Evolutionary conservation across 2,329 filamentous ascomycete genomes (phyloP), one percentile per base, ranked within the genome.

Genomic region (Neoscytalidium dimidiatum): DNA sequence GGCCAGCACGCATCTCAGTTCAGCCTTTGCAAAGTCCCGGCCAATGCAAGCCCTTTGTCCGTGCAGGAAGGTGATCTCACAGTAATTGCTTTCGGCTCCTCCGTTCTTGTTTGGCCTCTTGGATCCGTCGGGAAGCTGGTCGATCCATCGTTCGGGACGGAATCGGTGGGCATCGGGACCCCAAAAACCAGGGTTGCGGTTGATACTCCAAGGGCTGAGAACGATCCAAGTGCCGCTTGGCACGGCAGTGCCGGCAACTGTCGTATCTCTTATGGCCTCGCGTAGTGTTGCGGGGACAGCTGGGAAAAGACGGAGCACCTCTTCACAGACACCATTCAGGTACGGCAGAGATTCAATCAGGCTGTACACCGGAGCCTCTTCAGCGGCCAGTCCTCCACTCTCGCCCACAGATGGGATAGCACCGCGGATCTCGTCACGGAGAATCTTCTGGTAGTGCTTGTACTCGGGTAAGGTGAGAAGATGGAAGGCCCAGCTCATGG

Each of bases 401-500:
- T 31, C 38, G 13, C 13, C 33, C 62, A 66, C 21, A 43, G 26
- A 4, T 8, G 23, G 28, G 35, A 38, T n/a, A 65, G 19, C 62
- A 31, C 57, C 65, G 66, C 85, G 85, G 51, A 93, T 76, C 74
- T 93, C 91, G 11, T 83, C 78, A 19, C 90, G 87, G 3, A 94
- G 84, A 6, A 29, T 29, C 17, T 31, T n/a, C 5, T 84, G 82
- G 29, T 75, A 76, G 76, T 93, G 90, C 3, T 90, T 80, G 1
- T 88, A 83, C 0, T 85, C 86, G 69, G 91, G 76, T 23, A 84
- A 81, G 70, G 84, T 85, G n/a, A 93, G 83, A 56, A 87, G 78
- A 73, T 91, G 91, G 31, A 87, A 75, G 5, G 87, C 85, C 89
- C 90, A 92, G 19, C 86, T 88, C 75, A 93, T 81, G 28, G 89